Evolutionary conservation across 108 stramenopile species (phyloP), one percentile per base, ranked within the genome.

Genomic region (Chaetoceros tenuissimus): DNA sequence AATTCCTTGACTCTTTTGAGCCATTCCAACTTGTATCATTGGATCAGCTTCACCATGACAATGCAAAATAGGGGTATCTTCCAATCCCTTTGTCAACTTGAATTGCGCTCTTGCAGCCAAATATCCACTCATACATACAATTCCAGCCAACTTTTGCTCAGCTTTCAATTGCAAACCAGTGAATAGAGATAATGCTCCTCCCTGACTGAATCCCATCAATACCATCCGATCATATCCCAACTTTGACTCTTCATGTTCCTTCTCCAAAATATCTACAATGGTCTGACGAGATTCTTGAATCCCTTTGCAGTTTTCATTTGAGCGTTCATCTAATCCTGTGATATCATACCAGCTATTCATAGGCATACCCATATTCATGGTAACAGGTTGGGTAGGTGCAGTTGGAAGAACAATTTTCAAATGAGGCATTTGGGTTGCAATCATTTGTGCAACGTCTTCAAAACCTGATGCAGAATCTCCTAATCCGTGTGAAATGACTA

Each of bases 271-370:
- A 0, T 44, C 25, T 28, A 55, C 48, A 24, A 95, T 68, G 0
- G 60, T 50, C 25, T 53, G 57, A 43, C 61, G 66, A 0, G 77
- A 80, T 34, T 79, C 84, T 7, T 82, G 78, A 43, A 97, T 89
- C 0, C 97, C 94, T 0, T 75, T 55, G 61, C 92, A 96, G 2
- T 74, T 60, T 66, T 97, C 94, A 50, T 90, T 92, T 53, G 89
- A 65, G 0, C 92, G 73, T 69, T 89, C 91, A 53, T 90, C 87
- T 8, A 94, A 71, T 27, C 89, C 84, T 0, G 66, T 66, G 34
- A 97, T 95, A 62, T 97, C 94, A 62, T 92, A 96, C 96, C 96
- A 97, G 0, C 79, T 71, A 18, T 84, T 80, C 92, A 94, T 95
- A 13, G 71, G 51, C 83, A 89, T 84, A 13, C 94, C 94, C 81